A percentile compares a stretch with the other conserved stretches of the same genome.
Evolutionary conservation across 2,329 filamentous ascomycete species (phyloP).

Genomic region (Lachnum nothofagi): DNA sequence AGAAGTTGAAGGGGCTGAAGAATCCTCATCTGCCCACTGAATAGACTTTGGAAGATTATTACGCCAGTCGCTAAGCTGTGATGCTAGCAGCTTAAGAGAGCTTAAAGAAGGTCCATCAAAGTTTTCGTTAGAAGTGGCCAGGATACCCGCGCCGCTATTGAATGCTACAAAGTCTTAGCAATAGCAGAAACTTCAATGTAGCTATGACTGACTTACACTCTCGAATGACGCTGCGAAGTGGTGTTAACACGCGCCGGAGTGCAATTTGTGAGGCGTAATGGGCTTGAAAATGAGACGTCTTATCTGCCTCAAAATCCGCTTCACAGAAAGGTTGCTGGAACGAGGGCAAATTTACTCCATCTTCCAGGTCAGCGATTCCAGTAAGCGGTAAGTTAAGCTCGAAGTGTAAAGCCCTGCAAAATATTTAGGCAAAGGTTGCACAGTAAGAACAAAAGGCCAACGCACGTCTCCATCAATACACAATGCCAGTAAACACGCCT

Average conservation of each 20-base stretch:
- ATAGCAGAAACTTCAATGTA: background rate
- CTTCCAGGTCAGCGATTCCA: slow-evolving; percentile 48
- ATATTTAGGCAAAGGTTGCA: slow-evolving; percentile 15
- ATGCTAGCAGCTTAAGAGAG: slow-evolving; percentile 47
- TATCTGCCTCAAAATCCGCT: slow-evolving; percentile 44
- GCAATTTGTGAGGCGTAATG: slow-evolving; percentile 58
- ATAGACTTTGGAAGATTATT: slow-evolving; percentile 49
- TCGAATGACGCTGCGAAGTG: slow-evolving; percentile 48
- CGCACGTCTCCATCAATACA: slow-evolving; percentile 49
- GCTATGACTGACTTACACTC: slow-evolving; percentile 40
- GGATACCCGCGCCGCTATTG: slow-evolving; percentile 11
- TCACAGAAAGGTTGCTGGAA: slow-evolving; percentile 46
- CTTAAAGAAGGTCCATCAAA: slow-evolving; percentile 28
- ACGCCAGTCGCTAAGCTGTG: slow-evolving; percentile 54
- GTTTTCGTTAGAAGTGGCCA: slow-evolving; percentile 10
- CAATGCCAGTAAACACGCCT: slow-evolving; percentile 55
- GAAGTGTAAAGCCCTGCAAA: slow-evolving; percentile 46
- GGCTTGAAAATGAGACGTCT: slow-evolving; percentile 50
- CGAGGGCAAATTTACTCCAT: slow-evolving; percentile 49
- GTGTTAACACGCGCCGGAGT: slow-evolving; percentile 47
- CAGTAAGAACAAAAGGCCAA: background rate
- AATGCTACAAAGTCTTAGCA: slow-evolving; percentile 16
- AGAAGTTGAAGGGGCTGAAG: slow-evolving; percentile 38
- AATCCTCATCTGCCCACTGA: slow-evolving; percentile 53
- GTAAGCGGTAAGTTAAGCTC: slow-evolving; percentile 55